Percentiles rank a stretch among this genome's conserved stretches.
Conservation (phyloP, 805 yeast genomes). For the Barnettozyma wickerhamii region DNA sequence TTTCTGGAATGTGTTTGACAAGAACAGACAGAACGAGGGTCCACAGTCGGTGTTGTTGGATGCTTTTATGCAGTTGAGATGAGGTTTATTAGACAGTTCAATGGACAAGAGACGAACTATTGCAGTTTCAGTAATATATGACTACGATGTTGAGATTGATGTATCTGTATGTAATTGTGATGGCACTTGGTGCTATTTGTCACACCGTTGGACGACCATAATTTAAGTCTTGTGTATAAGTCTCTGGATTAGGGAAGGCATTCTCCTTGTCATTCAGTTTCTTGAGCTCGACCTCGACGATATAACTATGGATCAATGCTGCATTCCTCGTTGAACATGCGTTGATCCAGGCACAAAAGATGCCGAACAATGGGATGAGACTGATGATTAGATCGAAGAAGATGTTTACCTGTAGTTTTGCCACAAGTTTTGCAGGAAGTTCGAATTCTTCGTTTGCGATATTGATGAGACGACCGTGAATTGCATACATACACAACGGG, state of each 20-base stretch:
- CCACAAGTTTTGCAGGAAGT: conserved; percentile 53
- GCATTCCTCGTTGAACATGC: conserved; percentile 90
- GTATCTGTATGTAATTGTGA: too few species aligned
- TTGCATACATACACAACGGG: conserved; percentile 72
- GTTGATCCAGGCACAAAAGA: conserved; percentile 73
- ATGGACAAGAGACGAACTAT: background rate
- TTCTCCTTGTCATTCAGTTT: conserved; percentile 5
- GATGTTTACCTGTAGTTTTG: conserved; percentile 75
- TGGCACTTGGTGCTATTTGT: background rate
- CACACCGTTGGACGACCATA: background rate
- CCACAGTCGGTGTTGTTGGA: conserved; percentile 64
- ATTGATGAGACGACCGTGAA: conserved; percentile 65
- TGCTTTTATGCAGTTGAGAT: conserved; percentile 72
- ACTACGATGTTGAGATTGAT: background rate
- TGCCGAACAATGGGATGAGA: conserved; percentile 78
- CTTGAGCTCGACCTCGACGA: conserved; percentile 17
- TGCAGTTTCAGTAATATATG: too few species aligned
- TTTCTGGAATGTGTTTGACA: conserved; percentile 93
- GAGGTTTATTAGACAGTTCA: background rate
- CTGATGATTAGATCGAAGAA: conserved; percentile 68
- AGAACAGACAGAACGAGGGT: conserved; percentile 52
- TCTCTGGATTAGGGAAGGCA: background rate
- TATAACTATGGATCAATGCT: conserved; percentile 56
- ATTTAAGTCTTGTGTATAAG: background rate
- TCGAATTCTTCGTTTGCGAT: conserved; percentile 54